These are phyloP conservation scores for Pinus taeda DNA, from an alignment of 75 land plant species.

Conservation along the genomic window DNA sequence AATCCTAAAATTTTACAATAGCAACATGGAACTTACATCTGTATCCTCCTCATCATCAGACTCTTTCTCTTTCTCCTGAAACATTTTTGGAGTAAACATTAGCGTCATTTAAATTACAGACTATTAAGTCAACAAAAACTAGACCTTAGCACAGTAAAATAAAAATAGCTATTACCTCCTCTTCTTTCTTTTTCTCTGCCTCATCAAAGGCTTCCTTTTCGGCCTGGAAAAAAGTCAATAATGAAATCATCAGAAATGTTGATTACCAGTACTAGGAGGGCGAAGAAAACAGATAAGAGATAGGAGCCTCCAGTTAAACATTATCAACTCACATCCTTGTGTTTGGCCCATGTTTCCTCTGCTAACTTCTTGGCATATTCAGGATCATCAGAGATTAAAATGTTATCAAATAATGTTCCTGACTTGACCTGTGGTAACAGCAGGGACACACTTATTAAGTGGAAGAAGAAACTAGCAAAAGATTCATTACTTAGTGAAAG, in stretches of 20 bases:
- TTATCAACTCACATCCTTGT: slow-evolving; percentile 60
- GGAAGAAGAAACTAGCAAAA: neutral
- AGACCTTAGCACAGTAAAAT: neutral
- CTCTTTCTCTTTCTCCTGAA: slow-evolving; percentile 9
- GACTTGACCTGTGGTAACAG: slow-evolving; percentile 80
- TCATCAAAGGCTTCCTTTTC: slow-evolving; percentile 60
- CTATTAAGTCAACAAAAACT: neutral
- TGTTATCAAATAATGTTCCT: slow-evolving; percentile 84
- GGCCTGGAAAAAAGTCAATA: slow-evolving; percentile 18
- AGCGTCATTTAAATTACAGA: neutral
- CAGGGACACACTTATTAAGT: neutral
- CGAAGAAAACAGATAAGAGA: neutral
- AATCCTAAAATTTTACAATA: too few species aligned
- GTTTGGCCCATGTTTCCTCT: slow-evolving; percentile 83
- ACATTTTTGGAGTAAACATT: neutral
- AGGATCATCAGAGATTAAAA: slow-evolving; percentile 79
- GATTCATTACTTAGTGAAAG: too few species aligned
- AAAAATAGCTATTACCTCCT: slow-evolving; percentile 15
- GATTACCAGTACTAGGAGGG: neutral
- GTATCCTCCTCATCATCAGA: neutral
- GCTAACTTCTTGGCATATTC: slow-evolving; percentile 76
- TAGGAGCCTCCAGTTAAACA: neutral
- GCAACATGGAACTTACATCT: neutral
- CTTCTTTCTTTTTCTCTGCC: slow-evolving; percentile 48
- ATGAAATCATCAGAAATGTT: neutral